Evolutionary conservation across 176 grass and related monocot species (phyloP).

Genomic region (Bothriochloa decipiens): DNA sequence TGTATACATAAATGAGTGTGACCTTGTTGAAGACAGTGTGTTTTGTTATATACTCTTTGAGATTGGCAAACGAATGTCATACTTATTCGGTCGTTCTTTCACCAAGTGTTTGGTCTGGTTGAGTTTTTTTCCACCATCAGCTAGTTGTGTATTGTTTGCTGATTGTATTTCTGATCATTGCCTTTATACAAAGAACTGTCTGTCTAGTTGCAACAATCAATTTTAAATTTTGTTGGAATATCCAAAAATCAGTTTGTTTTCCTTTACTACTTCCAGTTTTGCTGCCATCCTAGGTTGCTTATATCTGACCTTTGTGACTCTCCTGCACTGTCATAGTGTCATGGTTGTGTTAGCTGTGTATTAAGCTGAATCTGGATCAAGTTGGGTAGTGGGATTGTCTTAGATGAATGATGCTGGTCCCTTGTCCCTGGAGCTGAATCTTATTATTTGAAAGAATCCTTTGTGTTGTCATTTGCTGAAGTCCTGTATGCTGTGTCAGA

Average conservation of each 20-base stretch:
- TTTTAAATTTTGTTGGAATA: background rate
- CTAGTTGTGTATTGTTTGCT: background rate
- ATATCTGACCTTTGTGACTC: background rate
- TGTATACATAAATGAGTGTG: background rate
- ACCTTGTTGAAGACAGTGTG: background rate
- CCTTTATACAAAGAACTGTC: background rate
- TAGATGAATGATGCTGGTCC: background rate
- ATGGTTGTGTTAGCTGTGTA: background rate
- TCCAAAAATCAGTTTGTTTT: background rate
- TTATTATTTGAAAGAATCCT: background rate
- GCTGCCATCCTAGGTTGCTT: background rate
- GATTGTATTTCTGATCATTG: background rate
- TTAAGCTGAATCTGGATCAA: background rate
- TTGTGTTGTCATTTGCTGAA: background rate
- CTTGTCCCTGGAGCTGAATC: background rate
- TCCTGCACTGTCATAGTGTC: background rate
- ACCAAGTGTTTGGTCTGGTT: background rate
- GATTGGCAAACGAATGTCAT: background rate
- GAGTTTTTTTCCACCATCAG: background rate
- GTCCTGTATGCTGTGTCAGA: constrained; percentile 40
- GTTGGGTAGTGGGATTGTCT: background rate
- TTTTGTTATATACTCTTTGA: background rate
- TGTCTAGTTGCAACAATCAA: background rate
- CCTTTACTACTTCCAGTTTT: background rate
- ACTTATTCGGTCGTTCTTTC: background rate